Conservation (phyloP, 345 rosid genomes). For the Eucalyptus curtisii region DNA sequence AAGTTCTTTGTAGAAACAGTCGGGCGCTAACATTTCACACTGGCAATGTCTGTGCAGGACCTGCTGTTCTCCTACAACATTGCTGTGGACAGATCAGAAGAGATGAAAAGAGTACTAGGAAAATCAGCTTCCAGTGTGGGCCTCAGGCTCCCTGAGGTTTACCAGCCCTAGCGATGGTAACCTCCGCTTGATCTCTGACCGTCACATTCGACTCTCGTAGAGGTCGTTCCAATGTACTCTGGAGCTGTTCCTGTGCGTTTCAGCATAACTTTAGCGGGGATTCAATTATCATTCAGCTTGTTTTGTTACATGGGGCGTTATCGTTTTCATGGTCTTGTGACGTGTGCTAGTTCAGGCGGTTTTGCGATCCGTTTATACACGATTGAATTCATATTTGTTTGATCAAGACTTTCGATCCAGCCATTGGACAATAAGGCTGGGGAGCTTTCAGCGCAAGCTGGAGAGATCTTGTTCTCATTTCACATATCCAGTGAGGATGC, state of each 20-base stretch:
- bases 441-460: neutral
- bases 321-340: neutral
- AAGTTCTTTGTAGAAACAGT: neutral
- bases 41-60: slow-evolving; percentile 37
- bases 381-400: neutral
- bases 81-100: slow-evolving; percentile 76
- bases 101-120: slow-evolving; percentile 58
- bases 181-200: neutral
- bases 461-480: neutral
- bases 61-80: slow-evolving; percentile 81
- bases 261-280: neutral
- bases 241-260: neutral
- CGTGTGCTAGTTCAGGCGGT: neutral
- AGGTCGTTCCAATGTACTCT: neutral
- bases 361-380: neutral
- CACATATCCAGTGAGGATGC: fast-evolving
- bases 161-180: slow-evolving; percentile 34
- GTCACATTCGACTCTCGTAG: neutral
- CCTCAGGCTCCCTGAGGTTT: slow-evolving; percentile 77
- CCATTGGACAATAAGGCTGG: neutral
- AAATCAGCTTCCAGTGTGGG: slow-evolving; percentile 96
- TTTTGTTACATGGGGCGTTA: neutral
- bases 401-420: neutral
- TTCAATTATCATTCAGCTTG: neutral
- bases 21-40: neutral